A percentile compares a stretch with the other conserved stretches of the same genome.
Conservation (phyloP, 2,329 filamentous ascomycete species). For the Fusarium sp. region DNA sequence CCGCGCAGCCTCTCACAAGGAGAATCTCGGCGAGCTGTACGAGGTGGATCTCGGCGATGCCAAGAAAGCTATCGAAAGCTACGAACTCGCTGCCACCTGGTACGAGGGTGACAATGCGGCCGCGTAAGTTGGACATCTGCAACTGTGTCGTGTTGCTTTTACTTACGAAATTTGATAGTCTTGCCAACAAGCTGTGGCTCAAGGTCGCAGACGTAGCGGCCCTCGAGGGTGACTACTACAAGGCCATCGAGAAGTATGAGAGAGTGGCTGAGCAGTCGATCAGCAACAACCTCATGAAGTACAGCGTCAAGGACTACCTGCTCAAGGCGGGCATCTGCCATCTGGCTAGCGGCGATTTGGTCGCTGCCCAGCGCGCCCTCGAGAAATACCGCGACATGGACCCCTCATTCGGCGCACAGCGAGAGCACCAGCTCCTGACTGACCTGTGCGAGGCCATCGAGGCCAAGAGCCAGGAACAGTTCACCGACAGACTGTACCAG, state of each 20-base stretch:
- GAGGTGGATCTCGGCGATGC: conserved; percentile 84
- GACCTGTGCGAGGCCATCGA: conserved; percentile 83
- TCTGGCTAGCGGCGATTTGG: conserved; percentile 77
- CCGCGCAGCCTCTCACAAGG: conserved; percentile 89
- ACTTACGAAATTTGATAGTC: conserved; percentile 56
- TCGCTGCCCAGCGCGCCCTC: conserved; percentile 81
- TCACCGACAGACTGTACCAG: conserved; percentile 87
- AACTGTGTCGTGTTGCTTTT: fast-evolving
- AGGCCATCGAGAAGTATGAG: conserved; percentile 84
- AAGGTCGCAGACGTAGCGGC: conserved; percentile 92
- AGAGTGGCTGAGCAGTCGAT: conserved; percentile 82
- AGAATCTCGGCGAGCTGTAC: conserved; percentile 86
- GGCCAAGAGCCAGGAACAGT: conserved; percentile 81
- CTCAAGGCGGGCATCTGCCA: conserved; percentile 95
- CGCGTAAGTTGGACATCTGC: conserved; percentile 66
- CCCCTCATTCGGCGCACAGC: conserved; percentile 77
- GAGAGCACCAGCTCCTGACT: conserved; percentile 83
- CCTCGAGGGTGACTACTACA: conserved; percentile 84
- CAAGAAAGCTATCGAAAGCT: conserved; percentile 82
- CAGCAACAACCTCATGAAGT: conserved; percentile 92
- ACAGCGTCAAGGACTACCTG: conserved; percentile 95
- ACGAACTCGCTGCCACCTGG: conserved; percentile 88
- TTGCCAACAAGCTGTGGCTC: conserved; percentile 93
- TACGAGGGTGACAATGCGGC: conserved; percentile 88
- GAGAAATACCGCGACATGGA: conserved; percentile 86